Conservation (phyloP, 371 early-diverging fungal genomes). For the Enterospora canceri region DNA sequence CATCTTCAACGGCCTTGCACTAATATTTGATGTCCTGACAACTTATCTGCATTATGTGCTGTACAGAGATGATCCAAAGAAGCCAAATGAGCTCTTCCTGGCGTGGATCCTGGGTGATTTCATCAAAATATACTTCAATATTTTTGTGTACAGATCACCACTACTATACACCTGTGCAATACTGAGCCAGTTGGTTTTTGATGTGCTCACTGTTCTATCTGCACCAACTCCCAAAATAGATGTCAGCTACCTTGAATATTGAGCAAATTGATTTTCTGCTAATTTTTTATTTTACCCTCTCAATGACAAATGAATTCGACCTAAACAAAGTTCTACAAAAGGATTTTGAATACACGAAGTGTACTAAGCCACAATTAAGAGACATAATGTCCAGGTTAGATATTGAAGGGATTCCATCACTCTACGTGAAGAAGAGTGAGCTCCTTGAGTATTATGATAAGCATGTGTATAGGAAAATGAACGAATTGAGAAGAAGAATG, state of each 20-base stretch:
- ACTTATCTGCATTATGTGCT: conserved; percentile 39
- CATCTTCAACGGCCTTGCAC: conserved; percentile 28
- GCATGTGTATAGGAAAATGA: conserved; percentile 35
- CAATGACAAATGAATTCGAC: neutral
- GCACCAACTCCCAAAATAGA: neutral
- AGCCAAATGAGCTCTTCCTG: conserved; percentile 40
- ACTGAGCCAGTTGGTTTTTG: conserved; percentile 32
- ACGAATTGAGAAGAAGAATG: conserved; percentile 10
- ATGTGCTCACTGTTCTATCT: neutral
- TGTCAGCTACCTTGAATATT: neutral
- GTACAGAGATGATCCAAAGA: conserved; percentile 17
- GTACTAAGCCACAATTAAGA: conserved; percentile 45
- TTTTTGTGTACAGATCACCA: conserved; percentile 19
- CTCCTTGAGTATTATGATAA: conserved; percentile 33
- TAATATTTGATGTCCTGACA: conserved; percentile 29
- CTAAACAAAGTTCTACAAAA: conserved; percentile 31
- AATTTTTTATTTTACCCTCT: neutral
- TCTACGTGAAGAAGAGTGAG: conserved; percentile 25
- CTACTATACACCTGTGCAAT: conserved; percentile 20
- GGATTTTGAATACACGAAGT: conserved; percentile 45
- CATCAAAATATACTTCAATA: conserved; percentile 33
- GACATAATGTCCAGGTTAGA: conserved; percentile 43
- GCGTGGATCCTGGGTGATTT: conserved; percentile 50
- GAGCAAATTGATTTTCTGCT: neutral
- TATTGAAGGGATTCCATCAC: conserved; percentile 27